Base-by-base conservation (phyloP, 2,329 filamentous ascomycete species). In the Calonectria crousiana region DNA sequence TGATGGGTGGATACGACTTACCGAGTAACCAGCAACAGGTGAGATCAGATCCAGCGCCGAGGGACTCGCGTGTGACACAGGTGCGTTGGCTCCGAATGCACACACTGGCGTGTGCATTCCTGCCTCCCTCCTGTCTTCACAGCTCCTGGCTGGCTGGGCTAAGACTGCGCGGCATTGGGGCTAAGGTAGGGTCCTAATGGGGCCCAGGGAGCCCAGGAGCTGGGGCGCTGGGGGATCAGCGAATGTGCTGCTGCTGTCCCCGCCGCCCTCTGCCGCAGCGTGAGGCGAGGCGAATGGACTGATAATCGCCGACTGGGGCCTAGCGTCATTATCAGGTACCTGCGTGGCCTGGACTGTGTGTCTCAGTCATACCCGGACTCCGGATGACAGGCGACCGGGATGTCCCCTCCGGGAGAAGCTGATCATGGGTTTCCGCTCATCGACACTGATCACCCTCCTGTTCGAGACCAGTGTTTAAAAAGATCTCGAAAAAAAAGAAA, bases 61-160 rank as follows among this genome's bases (percentile, higher is more conserved):
- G 68, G 51, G 53, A 70, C 51, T 74, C 62, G 41, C 52, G 74
- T 74, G 70, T 66, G 66, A 76, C 75, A 73, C 68, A 77, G 73
- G 67, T 65, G 75, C 74, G 75, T 76, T 72, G 67, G 75, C 74
- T 62, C 56, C 74, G 65, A 69, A 71, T 77, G 75, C 75, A 75
- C 69, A 68, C 62, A 56, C 56, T 44, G 32, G 51, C 58, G 69
- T 56, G 71, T 69, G 69, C 74, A 76, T 77, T 73, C 74, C 69
- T 67, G 74, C 73, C 74, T 76, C 67, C 65, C 62, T 47, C 26
- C 51, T 38, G 47, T 56, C 47, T 67, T 52, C 32, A 36, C 34
- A 49, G 34, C 36, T 36, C 51, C 71, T 73, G 70, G 60, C 71
- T 73, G 70, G 69, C 58, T 75, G 70, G 70, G 34, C 53, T 52